Conservation (phyloP, 1,139 yeast species). For the Torulaspora pretoriensis region DNA sequence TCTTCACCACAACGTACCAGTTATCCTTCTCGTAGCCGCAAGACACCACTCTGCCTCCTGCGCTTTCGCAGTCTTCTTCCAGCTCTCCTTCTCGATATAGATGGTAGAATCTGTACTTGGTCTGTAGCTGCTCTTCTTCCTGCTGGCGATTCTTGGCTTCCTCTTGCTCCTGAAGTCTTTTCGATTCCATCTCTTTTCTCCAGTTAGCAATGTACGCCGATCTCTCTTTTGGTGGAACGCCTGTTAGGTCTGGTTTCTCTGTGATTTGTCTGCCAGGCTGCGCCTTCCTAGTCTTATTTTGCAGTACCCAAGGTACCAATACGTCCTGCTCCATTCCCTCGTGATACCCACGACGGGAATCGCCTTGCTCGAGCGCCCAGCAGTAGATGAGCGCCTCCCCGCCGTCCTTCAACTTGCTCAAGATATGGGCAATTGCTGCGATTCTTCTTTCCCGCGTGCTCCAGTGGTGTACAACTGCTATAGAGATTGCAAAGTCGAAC, state of each 20-base stretch:
- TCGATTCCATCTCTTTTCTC: constrained; percentile 29
- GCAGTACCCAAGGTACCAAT: constrained; percentile 90
- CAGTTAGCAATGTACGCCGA: constrained; percentile 29
- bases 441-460: constrained; percentile 76
- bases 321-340: constrained; percentile 92
- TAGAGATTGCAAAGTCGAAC: constrained; percentile 89
- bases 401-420: constrained; percentile 52
- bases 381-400: constrained; percentile 82
- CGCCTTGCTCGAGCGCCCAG: constrained; percentile 94
- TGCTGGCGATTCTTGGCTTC: constrained; percentile 13
- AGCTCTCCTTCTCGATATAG: constrained; percentile 80
- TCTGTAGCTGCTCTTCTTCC: constrained; percentile 31
- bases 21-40: constrained; percentile 90
- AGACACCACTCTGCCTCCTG: constrained; percentile 63
- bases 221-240: constrained; percentile 31
- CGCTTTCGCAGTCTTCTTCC: constrained; percentile 57
- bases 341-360: constrained; percentile 80
- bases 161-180: constrained; percentile 18
- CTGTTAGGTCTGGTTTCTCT: constrained; percentile 29
- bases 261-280: constrained; percentile 5
- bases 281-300: constrained; percentile 18
- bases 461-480: constrained; percentile 95
- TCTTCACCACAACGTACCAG: constrained; percentile 72
- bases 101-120: constrained; percentile 84
- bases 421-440: constrained; percentile 64